These are phyloP conservation scores for Aspergillus versicolor DNA, from an alignment of 2,329 filamentous ascomycete species.

Conservation along the genomic window DNA sequence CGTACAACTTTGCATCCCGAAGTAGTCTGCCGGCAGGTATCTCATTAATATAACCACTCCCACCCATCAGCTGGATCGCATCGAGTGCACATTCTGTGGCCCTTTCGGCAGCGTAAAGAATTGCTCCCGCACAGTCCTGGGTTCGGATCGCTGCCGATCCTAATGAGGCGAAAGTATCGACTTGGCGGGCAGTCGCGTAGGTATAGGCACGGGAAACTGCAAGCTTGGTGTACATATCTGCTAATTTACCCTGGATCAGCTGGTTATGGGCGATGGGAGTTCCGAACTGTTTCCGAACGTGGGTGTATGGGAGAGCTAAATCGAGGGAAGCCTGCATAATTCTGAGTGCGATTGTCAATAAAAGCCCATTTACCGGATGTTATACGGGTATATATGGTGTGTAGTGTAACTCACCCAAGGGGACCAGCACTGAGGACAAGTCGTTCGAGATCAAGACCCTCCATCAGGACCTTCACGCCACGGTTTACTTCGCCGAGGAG, in stretches of 20 bases:
- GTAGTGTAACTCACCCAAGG: conserved; percentile 57
- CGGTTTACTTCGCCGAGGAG: conserved; percentile 76
- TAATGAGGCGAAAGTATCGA: conserved; percentile 67
- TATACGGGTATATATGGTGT: neutral
- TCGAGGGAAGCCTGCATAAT: conserved; percentile 93
- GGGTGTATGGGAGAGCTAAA: conserved; percentile 81
- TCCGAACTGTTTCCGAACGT: conserved; percentile 86
- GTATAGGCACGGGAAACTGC: conserved; percentile 84
- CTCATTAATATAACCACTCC: conserved; percentile 95
- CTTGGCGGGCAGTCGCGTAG: conserved; percentile 73
- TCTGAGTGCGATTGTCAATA: conserved; percentile 29
- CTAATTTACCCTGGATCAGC: conserved; percentile 85
- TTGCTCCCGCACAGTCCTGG: conserved; percentile 91
- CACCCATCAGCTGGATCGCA: conserved; percentile 87
- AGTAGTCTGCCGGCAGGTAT: conserved; percentile 84
- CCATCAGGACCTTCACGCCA: conserved; percentile 91
- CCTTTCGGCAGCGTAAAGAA: conserved; percentile 87
- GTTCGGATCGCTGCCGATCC: conserved; percentile 61
- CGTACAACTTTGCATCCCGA: conserved; percentile 78
- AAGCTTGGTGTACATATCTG: conserved; percentile 96
- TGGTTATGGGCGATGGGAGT: conserved; percentile 87
- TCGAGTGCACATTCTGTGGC: conserved; percentile 81
- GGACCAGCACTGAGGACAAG: conserved; percentile 89
- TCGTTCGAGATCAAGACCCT: conserved; percentile 89
- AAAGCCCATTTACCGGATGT: neutral